Base-by-base conservation (phyloP, 1,284 basidiomycete species). In the Mycocalia duriaeana region DNA sequence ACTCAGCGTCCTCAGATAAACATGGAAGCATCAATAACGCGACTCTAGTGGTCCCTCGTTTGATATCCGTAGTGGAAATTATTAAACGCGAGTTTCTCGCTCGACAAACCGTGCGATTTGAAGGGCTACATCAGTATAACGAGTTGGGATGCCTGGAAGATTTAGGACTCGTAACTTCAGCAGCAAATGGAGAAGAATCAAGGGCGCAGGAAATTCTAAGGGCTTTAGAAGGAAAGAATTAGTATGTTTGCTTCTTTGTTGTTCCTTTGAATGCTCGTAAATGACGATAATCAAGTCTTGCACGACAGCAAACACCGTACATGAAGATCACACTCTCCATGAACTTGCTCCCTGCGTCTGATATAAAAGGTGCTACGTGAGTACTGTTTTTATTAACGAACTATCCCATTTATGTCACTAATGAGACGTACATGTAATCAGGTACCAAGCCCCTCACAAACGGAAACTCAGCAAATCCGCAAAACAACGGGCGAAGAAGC, bases 71-170 rank as follows among this genome's bases (percentile, higher is more conserved):
- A 3, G 83, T 81, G 0, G 91, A 94, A 65, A 89, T 91, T 48
- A 79, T 91, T 57, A 92, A 93, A 62, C 77, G 90, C 25, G 85
- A 91, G 57, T 90, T 82, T 59, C 50, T 88, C 51, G 80, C 79
- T 80, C 8, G 68, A 69, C 24, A 57, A 14, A 70, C 72, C 0
- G 58, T 68, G 2, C 58, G 68, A 14, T 61, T 76, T 19, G 61
- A 64, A 8, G 80, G 86, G 4, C 64, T 94, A 40, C 81, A 90
- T 66, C 91, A 94, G 61, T 92, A 92, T 65, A 93, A 89, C 54
- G 75, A 85, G 52, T 66, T 86, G 14, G 81, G 82, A 0, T 74
- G 63, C 38, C 61, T 90, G 25, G 79, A 82, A 50, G 73, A 68
- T n/a, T 55, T 63, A 28, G 59, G 24, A 34, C 18, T 36, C 41